Base-by-base conservation (phyloP, 2,329 filamentous ascomycete genomes). In the Penicillium oxalicum region DNA sequence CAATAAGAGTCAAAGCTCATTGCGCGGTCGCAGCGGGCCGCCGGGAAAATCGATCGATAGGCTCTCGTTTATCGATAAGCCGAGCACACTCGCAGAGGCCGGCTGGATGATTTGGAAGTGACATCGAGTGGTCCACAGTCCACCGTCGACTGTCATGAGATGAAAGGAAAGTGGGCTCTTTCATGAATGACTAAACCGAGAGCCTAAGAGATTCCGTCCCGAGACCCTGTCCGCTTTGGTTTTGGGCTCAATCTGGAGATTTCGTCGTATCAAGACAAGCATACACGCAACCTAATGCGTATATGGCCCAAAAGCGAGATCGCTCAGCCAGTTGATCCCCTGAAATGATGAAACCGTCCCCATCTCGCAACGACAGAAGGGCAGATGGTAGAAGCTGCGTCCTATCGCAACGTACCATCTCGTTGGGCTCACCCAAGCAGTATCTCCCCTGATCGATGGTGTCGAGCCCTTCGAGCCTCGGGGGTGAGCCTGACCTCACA, bases 51-150 rank as follows among this genome's bases (percentile, higher is more conserved):
- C 40, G 37, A 51, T 53, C 44, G 48, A 53, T 50, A 53, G 50
- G 50, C 48, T 53, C 50, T 51, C 40, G 50, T 44, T 45, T 53
- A 53, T 53, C 50, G 50, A 53, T 52, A 52, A 52, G 48, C 40
- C 38, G 42, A 29, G 8, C 29, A 32, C 29, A 4, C 8, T 4
- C 8, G 11, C 7, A 32, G 25, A 34, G 42, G 32, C 26, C 12
- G 12, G 34, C n/a, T 45, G 28, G 43, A 36, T 39, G 28, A 28
- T 25, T 34, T 32, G 29, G 29, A 8, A 4, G 29, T 11, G 11
- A 7, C 29, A 11, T 32, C 29, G 11, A 32, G 11, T 11, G 4
- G 29, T 32, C 29, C 7, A 32, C 3, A 11, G 29, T 18, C 18
- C 18, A 18, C 18, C 18, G 18, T 18, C 18, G 18, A 18, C 18